phyloP scores from a whole-genome alignment of 2,329 filamentous ascomycete species.

The Cordyceps cicadae region DNA sequence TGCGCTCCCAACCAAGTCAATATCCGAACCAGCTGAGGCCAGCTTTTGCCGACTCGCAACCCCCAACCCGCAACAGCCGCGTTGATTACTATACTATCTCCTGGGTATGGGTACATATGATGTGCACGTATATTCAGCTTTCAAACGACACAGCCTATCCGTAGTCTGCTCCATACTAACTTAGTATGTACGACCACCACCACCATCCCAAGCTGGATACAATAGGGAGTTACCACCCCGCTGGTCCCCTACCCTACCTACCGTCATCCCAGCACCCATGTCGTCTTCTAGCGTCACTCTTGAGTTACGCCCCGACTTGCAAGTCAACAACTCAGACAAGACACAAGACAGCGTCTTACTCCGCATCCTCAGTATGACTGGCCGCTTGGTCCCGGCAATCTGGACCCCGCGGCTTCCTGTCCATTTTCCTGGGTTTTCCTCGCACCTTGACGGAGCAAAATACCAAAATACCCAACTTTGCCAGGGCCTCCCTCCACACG shows the following conservation, averaged over 20 bases:
- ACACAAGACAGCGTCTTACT: background rate
- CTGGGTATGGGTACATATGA: too few species aligned
- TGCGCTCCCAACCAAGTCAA: background rate
- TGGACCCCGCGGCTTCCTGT: slow-evolving; percentile 7
- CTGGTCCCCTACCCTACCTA: background rate
- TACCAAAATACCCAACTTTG: background rate
- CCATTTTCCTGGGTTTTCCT: background rate
- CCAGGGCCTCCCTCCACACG: background rate
- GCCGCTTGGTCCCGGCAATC: slow-evolving; percentile 8
- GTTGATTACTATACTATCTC: background rate
- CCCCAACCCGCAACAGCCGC: background rate
- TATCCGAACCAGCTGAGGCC: background rate
- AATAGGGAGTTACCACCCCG: background rate
- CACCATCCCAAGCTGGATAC: background rate
- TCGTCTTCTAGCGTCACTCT: background rate
- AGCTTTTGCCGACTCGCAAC: background rate
- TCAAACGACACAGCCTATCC: background rate
- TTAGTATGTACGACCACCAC: too few species aligned
- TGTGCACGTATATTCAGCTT: background rate
- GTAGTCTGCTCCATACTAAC: background rate
- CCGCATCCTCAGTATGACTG: slow-evolving; percentile 5
- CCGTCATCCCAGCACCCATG: background rate
- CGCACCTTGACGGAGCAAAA: background rate
- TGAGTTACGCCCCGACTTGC: background rate
- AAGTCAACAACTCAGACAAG: background rate